These are phyloP conservation scores for Trichosporon sp. DNA, from an alignment of 1,284 basidiomycete genomes.

Conservation along the genomic window DNA sequence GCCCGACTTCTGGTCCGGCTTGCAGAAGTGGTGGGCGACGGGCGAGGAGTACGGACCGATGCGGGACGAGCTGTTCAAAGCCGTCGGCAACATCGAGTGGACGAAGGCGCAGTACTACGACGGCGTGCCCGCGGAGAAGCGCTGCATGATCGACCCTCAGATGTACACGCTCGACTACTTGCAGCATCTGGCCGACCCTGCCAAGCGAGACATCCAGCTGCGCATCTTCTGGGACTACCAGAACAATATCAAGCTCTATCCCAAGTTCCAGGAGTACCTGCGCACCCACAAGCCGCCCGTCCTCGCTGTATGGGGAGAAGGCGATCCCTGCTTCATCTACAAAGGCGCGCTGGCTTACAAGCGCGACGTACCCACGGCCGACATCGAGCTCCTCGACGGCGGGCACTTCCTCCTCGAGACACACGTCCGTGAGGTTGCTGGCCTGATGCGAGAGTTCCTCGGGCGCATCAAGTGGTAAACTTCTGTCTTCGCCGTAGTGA, in stretches of 20 bases:
- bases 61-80: slow-evolving; percentile 7
- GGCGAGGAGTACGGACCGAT: slow-evolving; percentile 2
- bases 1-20: slow-evolving; percentile 47
- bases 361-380: slow-evolving; percentile 46
- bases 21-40: slow-evolving; percentile 46
- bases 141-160: slow-evolving; percentile 17
- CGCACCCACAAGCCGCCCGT: slow-evolving; percentile 47
- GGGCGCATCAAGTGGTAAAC: background rate
- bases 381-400: slow-evolving; percentile 50
- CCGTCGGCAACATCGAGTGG: background rate
- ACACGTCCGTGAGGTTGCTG: slow-evolving; percentile 34
- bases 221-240: slow-evolving; percentile 52
- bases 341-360: slow-evolving; percentile 52
- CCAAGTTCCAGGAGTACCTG: slow-evolving; percentile 52
- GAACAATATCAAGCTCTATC: slow-evolving; percentile 51
- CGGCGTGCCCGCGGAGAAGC: slow-evolving; percentile 14
- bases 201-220: slow-evolving; percentile 50
- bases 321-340: slow-evolving; percentile 51
- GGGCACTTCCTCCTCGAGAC: slow-evolving; percentile 54
- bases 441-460: slow-evolving; percentile 22
- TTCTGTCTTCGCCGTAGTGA: background rate
- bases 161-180: slow-evolving; percentile 50
- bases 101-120: slow-evolving; percentile 20
- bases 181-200: slow-evolving; percentile 42
- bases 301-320: slow-evolving; percentile 53